Conservation (phyloP, 106 monocot species). For the Hemerocallis citrina region DNA sequence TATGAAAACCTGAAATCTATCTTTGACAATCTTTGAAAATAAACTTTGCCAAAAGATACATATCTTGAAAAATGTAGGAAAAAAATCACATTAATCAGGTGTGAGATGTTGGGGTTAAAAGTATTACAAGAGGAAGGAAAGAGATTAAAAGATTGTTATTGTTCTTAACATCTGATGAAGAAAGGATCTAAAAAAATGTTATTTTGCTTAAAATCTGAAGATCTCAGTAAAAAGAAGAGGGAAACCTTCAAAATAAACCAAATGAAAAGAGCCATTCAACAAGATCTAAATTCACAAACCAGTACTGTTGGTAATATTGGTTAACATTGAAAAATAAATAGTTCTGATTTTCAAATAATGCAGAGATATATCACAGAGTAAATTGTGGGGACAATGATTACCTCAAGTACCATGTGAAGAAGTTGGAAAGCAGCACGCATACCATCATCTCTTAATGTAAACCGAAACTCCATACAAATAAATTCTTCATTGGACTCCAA, state of each 20-base stretch:
- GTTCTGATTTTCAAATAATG: background rate
- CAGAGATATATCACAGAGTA: background rate
- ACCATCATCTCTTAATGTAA: constrained; percentile 89
- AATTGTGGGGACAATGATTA: constrained; percentile 12
- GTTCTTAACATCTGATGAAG: background rate
- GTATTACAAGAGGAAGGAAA: background rate
- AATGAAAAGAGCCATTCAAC: background rate
- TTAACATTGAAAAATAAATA: background rate
- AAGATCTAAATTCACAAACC: background rate
- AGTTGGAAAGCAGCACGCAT: constrained; percentile 99
- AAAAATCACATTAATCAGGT: background rate
- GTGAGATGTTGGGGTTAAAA: background rate
- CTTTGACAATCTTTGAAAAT: background rate
- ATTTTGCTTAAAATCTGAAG: background rate
- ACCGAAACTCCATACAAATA: constrained; percentile 97
- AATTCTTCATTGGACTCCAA: constrained; percentile 94
- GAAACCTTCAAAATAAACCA: background rate
- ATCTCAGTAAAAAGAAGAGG: background rate
- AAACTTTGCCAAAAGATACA: background rate
- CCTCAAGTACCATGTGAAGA: constrained; percentile 99
- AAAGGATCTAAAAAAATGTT: background rate
- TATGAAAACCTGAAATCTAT: background rate
- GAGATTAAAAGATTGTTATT: background rate
- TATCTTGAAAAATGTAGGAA: background rate
- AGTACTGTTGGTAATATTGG: background rate